These are phyloP conservation scores for Fusarium nygamai DNA, from an alignment of 2,329 filamentous ascomycete genomes.

Conservation along the genomic window DNA sequence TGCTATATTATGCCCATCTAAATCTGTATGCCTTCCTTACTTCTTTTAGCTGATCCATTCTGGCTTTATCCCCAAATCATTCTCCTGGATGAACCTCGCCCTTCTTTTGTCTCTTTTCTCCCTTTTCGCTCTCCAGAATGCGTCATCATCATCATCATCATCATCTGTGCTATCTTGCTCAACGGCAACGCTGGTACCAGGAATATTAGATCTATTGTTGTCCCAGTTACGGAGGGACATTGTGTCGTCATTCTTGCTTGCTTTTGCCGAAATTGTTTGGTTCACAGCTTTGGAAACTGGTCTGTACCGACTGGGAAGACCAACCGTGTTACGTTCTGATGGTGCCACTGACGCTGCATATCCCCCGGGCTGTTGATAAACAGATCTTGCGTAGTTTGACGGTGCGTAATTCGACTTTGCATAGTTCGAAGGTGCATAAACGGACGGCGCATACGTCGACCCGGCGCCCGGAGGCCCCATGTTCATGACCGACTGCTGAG, in stretches of 20 bases:
- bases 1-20: neutral
- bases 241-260: neutral
- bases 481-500: neutral
- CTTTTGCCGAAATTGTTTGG: neutral
- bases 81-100: slow-evolving; percentile 16
- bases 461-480: neutral
- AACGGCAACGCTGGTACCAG: neutral
- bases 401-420: slow-evolving; percentile 5
- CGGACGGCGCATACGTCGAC: neutral
- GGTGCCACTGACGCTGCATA: slow-evolving; percentile 25
- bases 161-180: slow-evolving; percentile 8
- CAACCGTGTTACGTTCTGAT: slow-evolving; percentile 26
- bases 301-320: slow-evolving; percentile 29
- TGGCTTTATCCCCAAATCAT: slow-evolving; percentile 1
- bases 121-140: slow-evolving; percentile 20
- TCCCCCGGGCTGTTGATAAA: neutral
- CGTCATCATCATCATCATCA: slow-evolving; percentile 13
- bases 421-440: slow-evolving; percentile 1
- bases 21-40: neutral
- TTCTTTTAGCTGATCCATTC: slow-evolving; percentile 6
- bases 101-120: slow-evolving; percentile 24
- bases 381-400: slow-evolving; percentile 14
- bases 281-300: slow-evolving; percentile 15
- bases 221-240: neutral
- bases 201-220: neutral